These are phyloP conservation scores for Craterostigma plantagineum DNA, from an alignment of 257 asterid species.

Conservation along the genomic window DNA sequence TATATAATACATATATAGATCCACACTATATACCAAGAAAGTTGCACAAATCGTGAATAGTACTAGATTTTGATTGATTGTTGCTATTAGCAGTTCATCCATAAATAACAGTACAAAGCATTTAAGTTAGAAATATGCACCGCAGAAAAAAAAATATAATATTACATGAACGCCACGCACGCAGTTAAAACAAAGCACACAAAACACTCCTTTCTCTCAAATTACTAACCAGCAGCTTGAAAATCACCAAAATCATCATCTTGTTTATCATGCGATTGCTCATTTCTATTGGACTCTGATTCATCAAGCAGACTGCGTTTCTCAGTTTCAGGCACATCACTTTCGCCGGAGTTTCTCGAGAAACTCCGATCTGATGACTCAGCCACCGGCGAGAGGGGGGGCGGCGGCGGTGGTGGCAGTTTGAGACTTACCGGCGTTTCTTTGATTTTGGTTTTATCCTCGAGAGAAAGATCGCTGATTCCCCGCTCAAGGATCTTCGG, in stretches of 20 bases:
- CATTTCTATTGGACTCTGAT: conserved; percentile 14
- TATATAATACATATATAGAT: too few species aligned
- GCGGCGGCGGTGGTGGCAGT: conserved; percentile 63
- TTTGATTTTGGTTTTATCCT: conserved; percentile 30
- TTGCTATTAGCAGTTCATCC: too few species aligned
- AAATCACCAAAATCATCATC: conserved; percentile 97
- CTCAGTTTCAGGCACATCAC: conserved; percentile 11
- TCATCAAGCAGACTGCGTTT: conserved; percentile 16
- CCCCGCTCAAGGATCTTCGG: conserved; percentile 89
- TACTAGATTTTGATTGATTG: too few species aligned
- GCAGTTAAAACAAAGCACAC: too few species aligned
- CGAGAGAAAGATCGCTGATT: conserved; percentile 45
- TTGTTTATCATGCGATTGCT: conserved; percentile 22
- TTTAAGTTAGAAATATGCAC: too few species aligned
- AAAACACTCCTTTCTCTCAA: too few species aligned
- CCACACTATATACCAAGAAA: too few species aligned
- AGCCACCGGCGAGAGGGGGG: conserved; percentile 44
- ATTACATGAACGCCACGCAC: too few species aligned
- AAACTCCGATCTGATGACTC: conserved; percentile 21
- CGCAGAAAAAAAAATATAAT: too few species aligned
- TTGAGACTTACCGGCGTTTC: conserved; percentile 30
- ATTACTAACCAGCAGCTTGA: conserved; percentile 40
- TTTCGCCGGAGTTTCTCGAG: conserved; percentile 21
- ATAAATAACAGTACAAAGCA: too few species aligned
- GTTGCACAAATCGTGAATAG: too few species aligned